Evolutionary conservation across 306 rosid species (phyloP).

Genomic region (Biancaea sappan): DNA sequence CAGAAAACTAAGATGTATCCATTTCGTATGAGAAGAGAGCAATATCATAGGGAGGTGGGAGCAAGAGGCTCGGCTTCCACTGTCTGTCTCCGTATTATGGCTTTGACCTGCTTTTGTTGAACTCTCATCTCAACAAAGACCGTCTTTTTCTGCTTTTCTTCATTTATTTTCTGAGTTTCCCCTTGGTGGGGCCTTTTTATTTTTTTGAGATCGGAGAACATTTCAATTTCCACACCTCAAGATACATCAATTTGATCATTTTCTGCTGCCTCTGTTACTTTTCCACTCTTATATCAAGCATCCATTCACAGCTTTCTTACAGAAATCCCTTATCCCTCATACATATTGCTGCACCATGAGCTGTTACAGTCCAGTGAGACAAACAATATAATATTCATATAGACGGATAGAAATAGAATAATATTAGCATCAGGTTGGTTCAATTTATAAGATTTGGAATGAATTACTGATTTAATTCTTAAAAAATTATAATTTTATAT

Average conservation of each 20-base stretch:
- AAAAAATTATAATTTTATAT: too few relatives aligned
- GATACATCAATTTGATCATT: constrained; percentile 19
- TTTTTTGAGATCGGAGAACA: constrained; percentile 15
- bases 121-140: constrained; percentile 38
- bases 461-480: too few relatives aligned
- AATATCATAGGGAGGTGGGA: background rate
- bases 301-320: background rate
- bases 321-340: background rate
- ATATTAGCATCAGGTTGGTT: too few relatives aligned
- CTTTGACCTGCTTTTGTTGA: constrained; percentile 65
- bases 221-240: background rate
- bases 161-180: constrained; percentile 7
- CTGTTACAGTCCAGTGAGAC: too few relatives aligned
- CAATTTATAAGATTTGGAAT: too few relatives aligned
- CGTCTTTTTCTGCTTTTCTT: constrained; percentile 40
- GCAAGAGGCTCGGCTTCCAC: constrained; percentile 20
- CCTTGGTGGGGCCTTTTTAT: constrained; percentile 31
- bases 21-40: constrained; percentile 32
- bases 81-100: constrained; percentile 38
- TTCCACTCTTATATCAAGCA: background rate
- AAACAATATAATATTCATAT: too few relatives aligned
- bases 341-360: background rate
- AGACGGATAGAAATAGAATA: too few relatives aligned
- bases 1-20: constrained; percentile 40
- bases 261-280: background rate